Evolutionary conservation across 2,329 filamentous ascomycete genomes (phyloP), one percentile per base, ranked within the genome.

Genomic region (Xylariaceae sp.): DNA sequence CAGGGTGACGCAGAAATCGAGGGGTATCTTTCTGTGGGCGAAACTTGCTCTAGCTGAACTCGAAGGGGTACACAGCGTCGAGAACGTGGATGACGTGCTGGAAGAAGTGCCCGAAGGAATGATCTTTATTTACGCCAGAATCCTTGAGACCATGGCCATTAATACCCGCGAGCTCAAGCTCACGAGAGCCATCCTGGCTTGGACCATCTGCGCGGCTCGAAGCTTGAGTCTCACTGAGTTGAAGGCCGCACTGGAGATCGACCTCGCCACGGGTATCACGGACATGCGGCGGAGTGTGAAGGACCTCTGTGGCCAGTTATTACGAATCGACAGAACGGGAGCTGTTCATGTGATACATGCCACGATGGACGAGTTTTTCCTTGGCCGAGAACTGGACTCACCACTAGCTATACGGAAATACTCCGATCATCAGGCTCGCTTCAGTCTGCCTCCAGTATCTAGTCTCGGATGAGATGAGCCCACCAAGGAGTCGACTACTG

Each of bases 81-180:
- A 39, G 14, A 29, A 24, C 30, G 17, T 39, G 12, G 24, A 39
- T 23, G 23, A 32, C 16, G 17, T 39, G 7, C 18, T 39, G 16
- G 21, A 33, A 21, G 31, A 39, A 16, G 34, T 39, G 23, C 37
- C 37, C 13, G 31, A 33, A 23, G 31, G 37, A 19, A 34, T 39
- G 37, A 24, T 14, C 11, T 14, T 24, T 11, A 28, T 39, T 5
- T 39, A 39, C 12, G 8, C 6, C 4, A 30, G 27, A 29, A 39
- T 39, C 5, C 14, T 39, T 8, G 37, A 39, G 12, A 34, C 14
- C 12, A 39, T 39, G 26, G 37, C 37, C 13, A 34, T 7, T 2
- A 39, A 39, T 21, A 23, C 31, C 9, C 37, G 37, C 37, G 37
- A 39, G 31, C 34, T 39, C 30, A 34, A 34, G n/a, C 37, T 34